Percentiles rank a stretch among this genome's conserved stretches.
Conservation (phyloP, 2,329 filamentous ascomycete species). For the Zymoseptoria tritici region DNA sequence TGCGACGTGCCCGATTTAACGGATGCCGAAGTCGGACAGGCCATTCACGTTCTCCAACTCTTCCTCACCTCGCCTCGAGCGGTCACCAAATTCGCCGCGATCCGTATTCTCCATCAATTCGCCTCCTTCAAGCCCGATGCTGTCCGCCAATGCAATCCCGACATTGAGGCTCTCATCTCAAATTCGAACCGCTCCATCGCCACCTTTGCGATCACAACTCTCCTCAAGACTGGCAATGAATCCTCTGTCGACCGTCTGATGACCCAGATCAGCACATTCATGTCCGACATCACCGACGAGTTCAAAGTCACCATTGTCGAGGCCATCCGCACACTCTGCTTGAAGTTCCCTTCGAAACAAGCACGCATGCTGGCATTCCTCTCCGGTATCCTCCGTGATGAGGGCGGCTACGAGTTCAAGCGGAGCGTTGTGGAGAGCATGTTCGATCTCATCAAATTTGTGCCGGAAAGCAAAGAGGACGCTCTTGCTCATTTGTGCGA, state of each 20-base stretch:
- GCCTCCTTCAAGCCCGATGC: constrained; percentile 92
- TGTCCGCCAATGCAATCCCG: constrained; percentile 88
- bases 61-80: constrained; percentile 94
- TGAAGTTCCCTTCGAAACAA: constrained; percentile 98
- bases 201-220: constrained; percentile 94
- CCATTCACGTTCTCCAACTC: constrained; percentile 88
- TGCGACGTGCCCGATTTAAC: constrained; percentile 90
- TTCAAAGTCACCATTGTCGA: constrained; percentile 99
- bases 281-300: constrained; percentile 98
- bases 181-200: constrained; percentile 97
- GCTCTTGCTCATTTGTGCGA: constrained; percentile 94
- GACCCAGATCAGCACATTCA: constrained; percentile 97
- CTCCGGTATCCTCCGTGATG: constrained; percentile 90
- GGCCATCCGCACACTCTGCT: constrained; percentile 87
- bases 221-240: constrained; percentile 97
- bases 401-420: constrained; percentile 98
- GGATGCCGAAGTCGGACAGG: constrained; percentile 83
- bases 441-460: constrained; percentile 98
- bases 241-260: constrained; percentile 93
- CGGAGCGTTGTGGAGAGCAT: constrained; percentile 96
- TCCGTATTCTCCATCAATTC: constrained; percentile 92
- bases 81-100: constrained; percentile 94
- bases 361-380: constrained; percentile 96
- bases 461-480: constrained; percentile 74
- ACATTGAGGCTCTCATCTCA: constrained; percentile 93